Evolutionary conservation across 2,329 filamentous ascomycete genomes (phyloP).

Genomic region (Diaporthe eres): DNA sequence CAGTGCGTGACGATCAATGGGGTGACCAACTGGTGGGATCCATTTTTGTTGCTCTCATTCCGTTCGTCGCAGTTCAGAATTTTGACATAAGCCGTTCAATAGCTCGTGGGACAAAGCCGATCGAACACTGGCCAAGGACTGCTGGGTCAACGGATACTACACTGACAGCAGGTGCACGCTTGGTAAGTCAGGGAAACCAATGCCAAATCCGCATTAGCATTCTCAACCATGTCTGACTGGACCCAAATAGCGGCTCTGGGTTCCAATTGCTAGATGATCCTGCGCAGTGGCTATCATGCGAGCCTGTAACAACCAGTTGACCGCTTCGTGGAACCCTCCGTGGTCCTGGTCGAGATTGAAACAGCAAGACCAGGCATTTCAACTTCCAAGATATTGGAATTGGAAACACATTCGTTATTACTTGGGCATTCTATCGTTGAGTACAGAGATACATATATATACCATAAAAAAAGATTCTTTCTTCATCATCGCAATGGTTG

Average conservation of each 20-base stretch:
- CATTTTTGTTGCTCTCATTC: background rate
- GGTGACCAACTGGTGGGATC: background rate
- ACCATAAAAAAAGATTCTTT: no score
- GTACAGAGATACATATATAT: no score
- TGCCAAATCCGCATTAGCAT: accelerated
- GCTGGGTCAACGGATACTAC: slow-evolving; percentile 16
- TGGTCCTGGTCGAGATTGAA: no score
- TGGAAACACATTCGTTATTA: no score
- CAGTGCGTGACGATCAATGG: background rate
- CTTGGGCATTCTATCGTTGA: no score
- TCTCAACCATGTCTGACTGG: background rate
- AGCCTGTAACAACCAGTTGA: background rate
- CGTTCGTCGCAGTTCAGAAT: accelerated
- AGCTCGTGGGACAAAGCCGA: slow-evolving; percentile 22
- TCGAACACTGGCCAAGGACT: slow-evolving; percentile 2
- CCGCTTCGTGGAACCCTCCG: accelerated
- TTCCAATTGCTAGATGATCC: background rate
- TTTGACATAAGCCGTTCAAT: background rate
- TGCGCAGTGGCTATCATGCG: background rate
- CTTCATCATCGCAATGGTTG: no score
- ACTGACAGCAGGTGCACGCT: slow-evolving; percentile 10
- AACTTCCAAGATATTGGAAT: accelerated
- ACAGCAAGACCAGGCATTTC: no score
- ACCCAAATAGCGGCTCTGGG: background rate
- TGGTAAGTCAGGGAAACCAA: background rate